Conservation (phyloP, 768 basidiomycete species). For the Pisolithus sp. region DNA sequence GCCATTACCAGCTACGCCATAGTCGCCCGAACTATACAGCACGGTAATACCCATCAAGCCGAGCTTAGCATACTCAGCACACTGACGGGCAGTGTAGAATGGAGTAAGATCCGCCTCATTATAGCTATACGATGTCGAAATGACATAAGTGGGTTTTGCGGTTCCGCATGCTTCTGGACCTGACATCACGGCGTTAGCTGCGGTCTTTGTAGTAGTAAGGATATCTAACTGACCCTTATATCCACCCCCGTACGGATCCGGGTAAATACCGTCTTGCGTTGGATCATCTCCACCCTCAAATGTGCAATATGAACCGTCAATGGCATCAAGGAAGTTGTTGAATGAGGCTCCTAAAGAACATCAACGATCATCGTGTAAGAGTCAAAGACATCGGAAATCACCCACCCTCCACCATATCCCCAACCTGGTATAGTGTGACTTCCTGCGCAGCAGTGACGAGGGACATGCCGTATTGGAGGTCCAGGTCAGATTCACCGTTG, state of each 20-base stretch:
- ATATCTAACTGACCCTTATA: slow-evolving; percentile 19
- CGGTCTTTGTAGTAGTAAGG: not conserved
- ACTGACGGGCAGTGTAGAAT: slow-evolving; percentile 35
- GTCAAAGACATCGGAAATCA: not conserved
- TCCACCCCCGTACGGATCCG: slow-evolving; percentile 10
- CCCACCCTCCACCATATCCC: slow-evolving; percentile 22
- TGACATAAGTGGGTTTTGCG: slow-evolving; percentile 28
- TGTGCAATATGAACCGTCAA: slow-evolving; percentile 30
- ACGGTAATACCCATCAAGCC: slow-evolving; percentile 37
- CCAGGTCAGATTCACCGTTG: slow-evolving; percentile 27
- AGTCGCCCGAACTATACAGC: slow-evolving; percentile 40
- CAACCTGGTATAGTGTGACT: slow-evolving; percentile 29
- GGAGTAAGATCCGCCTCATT: slow-evolving; percentile 31
- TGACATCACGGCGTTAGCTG: not conserved
- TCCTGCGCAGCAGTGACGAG: slow-evolving; percentile 23
- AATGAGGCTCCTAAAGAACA: slow-evolving; percentile 19
- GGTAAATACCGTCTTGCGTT: slow-evolving; percentile 21
- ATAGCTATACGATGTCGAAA: slow-evolving; percentile 36
- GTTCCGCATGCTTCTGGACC: slow-evolving; percentile 34
- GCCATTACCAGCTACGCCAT: slow-evolving; percentile 35
- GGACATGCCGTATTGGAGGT: slow-evolving; percentile 28
- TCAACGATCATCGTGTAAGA: not conserved
- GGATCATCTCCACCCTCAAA: slow-evolving; percentile 32
- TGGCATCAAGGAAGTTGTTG: slow-evolving; percentile 31
- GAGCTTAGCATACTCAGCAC: slow-evolving; percentile 41